Conservation (phyloP, 768 basidiomycete species). For the Termitomyces sp. region DNA sequence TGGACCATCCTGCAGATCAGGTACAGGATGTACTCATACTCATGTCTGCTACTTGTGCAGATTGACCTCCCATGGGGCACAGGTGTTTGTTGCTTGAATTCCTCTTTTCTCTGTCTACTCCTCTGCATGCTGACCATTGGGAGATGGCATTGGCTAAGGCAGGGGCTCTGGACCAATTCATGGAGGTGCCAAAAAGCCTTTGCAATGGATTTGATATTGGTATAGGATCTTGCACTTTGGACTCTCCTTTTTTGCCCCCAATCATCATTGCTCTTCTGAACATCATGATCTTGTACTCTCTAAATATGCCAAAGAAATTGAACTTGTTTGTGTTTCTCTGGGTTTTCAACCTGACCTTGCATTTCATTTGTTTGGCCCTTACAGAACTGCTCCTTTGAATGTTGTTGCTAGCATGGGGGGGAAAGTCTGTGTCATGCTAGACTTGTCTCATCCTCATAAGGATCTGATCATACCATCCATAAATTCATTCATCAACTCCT, state of each 20-base stretch:
- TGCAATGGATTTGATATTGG: background rate
- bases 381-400: background rate
- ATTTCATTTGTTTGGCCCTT: background rate
- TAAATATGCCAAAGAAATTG: background rate
- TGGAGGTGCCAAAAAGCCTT: background rate
- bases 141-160: background rate
- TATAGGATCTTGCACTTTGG: background rate
- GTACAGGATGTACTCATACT: too few species aligned
- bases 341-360: background rate
- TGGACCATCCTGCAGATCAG: too few species aligned
- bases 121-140: background rate
- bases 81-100: too few species aligned
- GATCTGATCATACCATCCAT: background rate
- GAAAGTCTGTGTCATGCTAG: background rate
- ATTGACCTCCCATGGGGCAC: too few species aligned
- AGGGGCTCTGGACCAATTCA: too few species aligned
- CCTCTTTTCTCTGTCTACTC: background rate
- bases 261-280: background rate
- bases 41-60: too few species aligned
- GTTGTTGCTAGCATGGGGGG: background rate
- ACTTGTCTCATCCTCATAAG: background rate
- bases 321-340: background rate
- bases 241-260: background rate
- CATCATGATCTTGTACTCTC: background rate
- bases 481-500: background rate